A percentile compares a stretch with the other conserved stretches of the same genome.
These are phyloP conservation scores for Kodamaea leandrae DNA, from an alignment of 805 yeast genomes.

Conservation along the genomic window DNA sequence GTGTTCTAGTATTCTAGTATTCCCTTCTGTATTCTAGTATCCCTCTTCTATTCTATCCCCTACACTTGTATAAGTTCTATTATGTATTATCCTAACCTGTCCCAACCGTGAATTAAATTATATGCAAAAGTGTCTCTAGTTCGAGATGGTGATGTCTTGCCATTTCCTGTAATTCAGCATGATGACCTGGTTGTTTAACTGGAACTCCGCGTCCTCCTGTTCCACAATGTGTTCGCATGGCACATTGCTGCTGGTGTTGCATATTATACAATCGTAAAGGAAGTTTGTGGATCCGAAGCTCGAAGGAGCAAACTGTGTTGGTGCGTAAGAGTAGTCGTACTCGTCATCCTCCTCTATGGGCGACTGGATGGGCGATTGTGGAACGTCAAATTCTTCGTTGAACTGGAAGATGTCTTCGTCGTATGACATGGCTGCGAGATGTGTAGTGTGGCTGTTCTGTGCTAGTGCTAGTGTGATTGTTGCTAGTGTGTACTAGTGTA, in stretches of 20 bases:
- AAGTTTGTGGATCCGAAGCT: constrained; percentile 4
- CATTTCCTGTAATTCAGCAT: constrained; percentile 18
- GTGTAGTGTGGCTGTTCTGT: constrained; percentile 1
- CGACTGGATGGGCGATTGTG: constrained; percentile 10
- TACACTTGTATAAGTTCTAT: too few species aligned
- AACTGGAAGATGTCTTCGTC: constrained; percentile 17
- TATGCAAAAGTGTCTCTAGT: background rate
- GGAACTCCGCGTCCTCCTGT: constrained; percentile 10
- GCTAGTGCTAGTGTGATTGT: background rate
- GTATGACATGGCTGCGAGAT: constrained; percentile 5
- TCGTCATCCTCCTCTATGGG: constrained; percentile 10
- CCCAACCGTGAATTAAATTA: background rate
- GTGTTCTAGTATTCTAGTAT: too few species aligned
- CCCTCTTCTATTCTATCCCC: too few species aligned
- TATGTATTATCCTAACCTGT: too few species aligned
- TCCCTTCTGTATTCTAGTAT: too few species aligned
- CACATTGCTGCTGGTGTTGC: constrained; percentile 13
- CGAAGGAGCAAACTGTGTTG: constrained; percentile 4
- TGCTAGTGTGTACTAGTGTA: too few species aligned
- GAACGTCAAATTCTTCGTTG: constrained; percentile 13
- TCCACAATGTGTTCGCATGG: constrained; percentile 12
- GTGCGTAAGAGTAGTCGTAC: constrained; percentile 9
- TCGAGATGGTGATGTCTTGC: constrained; percentile 10
- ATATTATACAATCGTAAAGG: constrained; percentile 17
- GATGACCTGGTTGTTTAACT: constrained; percentile 14